Percentiles rank a stretch among this genome's conserved stretches.
Evolutionary conservation across 164 flowering plant species (phyloP).

Genomic region (Sedum album): DNA sequence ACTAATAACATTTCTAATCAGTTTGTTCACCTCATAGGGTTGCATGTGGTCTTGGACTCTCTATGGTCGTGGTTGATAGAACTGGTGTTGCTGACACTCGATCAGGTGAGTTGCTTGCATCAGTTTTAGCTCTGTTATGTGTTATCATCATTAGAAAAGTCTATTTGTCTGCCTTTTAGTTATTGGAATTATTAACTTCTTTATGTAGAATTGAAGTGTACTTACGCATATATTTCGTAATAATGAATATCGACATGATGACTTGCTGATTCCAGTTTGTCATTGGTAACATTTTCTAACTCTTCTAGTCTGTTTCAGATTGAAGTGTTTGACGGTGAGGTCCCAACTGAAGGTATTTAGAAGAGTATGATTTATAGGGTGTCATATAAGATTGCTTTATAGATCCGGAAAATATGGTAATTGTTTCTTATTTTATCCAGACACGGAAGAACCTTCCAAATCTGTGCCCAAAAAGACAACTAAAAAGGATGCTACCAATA

Average conservation of each 20-base stretch:
- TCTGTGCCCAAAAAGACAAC: slow-evolving; percentile 29
- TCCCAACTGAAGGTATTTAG: not conserved
- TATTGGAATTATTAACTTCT: no score
- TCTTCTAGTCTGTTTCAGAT: not conserved
- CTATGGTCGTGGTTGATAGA: slow-evolving; percentile 84
- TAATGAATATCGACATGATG: not conserved
- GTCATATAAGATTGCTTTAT: no score
- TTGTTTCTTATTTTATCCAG: not conserved
- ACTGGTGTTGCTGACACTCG: slow-evolving; percentile 62
- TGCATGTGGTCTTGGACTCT: slow-evolving; percentile 86
- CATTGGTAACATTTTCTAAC: not conserved
- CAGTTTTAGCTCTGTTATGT: not conserved
- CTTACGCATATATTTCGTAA: not conserved
- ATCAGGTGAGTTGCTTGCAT: slow-evolving; percentile 49
- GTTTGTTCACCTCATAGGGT: slow-evolving; percentile 35
- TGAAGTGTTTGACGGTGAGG: not conserved
- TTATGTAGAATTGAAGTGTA: no score
- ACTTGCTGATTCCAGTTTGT: not conserved
- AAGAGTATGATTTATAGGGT: not conserved
- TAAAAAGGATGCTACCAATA: slow-evolving; percentile 32
- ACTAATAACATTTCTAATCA: not conserved
- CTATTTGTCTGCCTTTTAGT: no score
- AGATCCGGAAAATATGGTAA: no score
- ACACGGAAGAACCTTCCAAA: slow-evolving; percentile 14
- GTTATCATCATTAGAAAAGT: not conserved